These are phyloP conservation scores for Blastocystis sp. DNA, from an alignment of 352 stramenopile species.

Conservation along the genomic window DNA sequence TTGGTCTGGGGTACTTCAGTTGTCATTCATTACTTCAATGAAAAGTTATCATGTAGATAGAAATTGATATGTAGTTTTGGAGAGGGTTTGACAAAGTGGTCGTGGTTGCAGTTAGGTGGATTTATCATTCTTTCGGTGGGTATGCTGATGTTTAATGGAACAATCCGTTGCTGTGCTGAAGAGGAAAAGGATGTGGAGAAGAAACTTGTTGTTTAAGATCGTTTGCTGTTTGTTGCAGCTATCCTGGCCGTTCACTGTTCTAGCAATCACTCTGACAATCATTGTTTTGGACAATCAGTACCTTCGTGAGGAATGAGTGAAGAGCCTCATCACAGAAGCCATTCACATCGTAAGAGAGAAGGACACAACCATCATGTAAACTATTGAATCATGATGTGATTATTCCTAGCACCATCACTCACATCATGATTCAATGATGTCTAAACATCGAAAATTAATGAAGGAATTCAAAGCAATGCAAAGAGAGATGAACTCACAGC, in stretches of 20 bases:
- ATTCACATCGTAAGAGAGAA: neutral
- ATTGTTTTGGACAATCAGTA: neutral
- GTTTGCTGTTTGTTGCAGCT: neutral
- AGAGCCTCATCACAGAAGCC: neutral
- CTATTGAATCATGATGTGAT: neutral
- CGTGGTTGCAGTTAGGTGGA: slow-evolving; percentile 26
- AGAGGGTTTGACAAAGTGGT: slow-evolving; percentile 20
- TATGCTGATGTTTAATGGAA: slow-evolving; percentile 56
- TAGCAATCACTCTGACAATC: no score
- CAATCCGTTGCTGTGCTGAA: neutral
- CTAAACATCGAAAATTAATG: slow-evolving; percentile 42
- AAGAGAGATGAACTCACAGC: neutral
- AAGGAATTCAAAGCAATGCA: slow-evolving; percentile 1
- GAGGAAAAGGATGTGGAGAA: slow-evolving; percentile 27
- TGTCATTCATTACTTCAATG: slow-evolving; percentile 42
- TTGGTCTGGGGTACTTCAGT: slow-evolving; percentile 38
- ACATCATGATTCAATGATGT: neutral
- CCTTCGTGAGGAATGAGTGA: neutral
- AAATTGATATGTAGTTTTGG: slow-evolving; percentile 11
- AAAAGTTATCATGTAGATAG: neutral
- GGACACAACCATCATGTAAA: neutral
- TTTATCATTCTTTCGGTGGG: slow-evolving; percentile 42
- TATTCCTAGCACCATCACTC: neutral
- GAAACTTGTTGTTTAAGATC: neutral
- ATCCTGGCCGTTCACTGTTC: no score